Evolutionary conservation across 2,329 filamentous ascomycete genomes (phyloP), one percentile per base, ranked within the genome.

Genomic region (Aspergillus aculeatinus): DNA sequence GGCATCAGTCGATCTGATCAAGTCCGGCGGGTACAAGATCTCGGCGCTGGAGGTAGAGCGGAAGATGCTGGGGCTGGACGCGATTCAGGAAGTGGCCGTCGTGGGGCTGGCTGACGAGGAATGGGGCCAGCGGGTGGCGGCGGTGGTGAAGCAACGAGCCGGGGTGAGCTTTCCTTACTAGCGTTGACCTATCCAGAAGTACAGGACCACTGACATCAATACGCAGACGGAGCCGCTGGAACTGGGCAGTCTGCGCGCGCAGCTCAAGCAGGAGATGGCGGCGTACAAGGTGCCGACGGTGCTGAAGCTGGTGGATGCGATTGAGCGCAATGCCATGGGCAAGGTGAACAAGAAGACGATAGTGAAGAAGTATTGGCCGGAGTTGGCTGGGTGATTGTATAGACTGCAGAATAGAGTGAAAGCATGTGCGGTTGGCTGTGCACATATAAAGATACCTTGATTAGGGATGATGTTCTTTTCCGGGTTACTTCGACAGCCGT

Each of bases 251-350:
- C 68, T 78, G 10, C 75, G 76, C 5, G 57, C 69, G 5, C 60
- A 71, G 14, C 79, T 74, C 29, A 74, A 73, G 60, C 66, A 64
- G n/a, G 71, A 74, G 55, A 71, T 98, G 65, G 95, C 89, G 2
- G 87, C 84, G 63, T 97, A 98, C 77, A 98, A 99, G 82, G 93
- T 98, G 59, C 95, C 95, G 0, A 92, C 95, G 72, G 87, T 96
- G 61, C 80, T 98, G 76, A 89, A 87, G 73, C 79, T 96, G 5
- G 91, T 98, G 19, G 87, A 91, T 51, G 77, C 85, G 44, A 74
- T 74, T 47, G 71, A 74, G 51, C 71, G 72, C 29, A 74, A 74
- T 60, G 94, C 93, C 33, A 99, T 99, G 95, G 95, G 95, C 48
- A 99, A 99, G 81, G 75, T 78, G 25, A 78, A 78, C 62, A 78